These are phyloP conservation scores for Elaeis oleifera DNA, from an alignment of 202 grass and related monocot species.

Conservation along the genomic window DNA sequence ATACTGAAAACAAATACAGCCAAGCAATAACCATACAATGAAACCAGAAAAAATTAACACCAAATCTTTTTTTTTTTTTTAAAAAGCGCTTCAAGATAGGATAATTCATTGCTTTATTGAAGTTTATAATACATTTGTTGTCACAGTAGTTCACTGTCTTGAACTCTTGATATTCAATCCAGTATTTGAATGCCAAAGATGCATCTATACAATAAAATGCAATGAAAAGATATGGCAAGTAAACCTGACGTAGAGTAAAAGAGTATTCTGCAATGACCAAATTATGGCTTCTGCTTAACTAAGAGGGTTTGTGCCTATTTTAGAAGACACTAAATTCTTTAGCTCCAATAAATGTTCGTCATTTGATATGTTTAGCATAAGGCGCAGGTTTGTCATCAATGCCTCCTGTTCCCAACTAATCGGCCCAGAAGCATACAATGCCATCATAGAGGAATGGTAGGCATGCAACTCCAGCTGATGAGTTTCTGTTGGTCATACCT, in stretches of 20 bases:
- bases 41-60: neutral
- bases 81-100: no score
- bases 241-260: neutral
- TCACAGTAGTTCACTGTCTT: neutral
- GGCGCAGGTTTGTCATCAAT: constrained; percentile 14
- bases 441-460: constrained; percentile 15
- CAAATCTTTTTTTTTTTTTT: no score
- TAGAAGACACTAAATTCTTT: constrained; percentile 9
- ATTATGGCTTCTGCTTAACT: neutral
- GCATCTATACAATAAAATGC: neutral
- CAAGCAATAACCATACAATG: no score
- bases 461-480: constrained; percentile 13
- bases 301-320: neutral
- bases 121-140: no score
- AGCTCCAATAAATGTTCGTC: constrained; percentile 20
- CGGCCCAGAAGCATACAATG: constrained; percentile 17
- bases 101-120: no score
- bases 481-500: neutral
- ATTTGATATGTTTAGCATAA: constrained; percentile 16
- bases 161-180: neutral
- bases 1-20: no score
- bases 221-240: neutral
- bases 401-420: constrained; percentile 22
- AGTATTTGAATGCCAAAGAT: neutral
- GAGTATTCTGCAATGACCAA: neutral